Evolutionary conservation across 2,329 filamentous ascomycete genomes (phyloP).

Genomic region (Epichloe typhina): DNA sequence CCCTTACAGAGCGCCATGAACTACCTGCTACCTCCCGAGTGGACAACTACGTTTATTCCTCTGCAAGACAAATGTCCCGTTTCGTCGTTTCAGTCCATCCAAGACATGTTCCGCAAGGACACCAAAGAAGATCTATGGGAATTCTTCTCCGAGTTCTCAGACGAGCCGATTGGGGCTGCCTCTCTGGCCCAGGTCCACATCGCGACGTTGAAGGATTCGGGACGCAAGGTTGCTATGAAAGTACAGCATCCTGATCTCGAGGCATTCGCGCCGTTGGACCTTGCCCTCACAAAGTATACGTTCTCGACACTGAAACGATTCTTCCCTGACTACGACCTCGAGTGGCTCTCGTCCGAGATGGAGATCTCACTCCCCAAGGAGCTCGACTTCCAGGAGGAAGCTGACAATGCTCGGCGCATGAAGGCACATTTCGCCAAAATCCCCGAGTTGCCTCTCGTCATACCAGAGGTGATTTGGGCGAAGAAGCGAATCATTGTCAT

Average conservation of each 20-base stretch:
- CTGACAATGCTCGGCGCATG: slow-evolving; percentile 66
- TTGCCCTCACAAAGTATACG: slow-evolving; percentile 75
- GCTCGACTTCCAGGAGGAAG: slow-evolving; percentile 79
- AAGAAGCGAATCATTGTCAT: slow-evolving; percentile 85
- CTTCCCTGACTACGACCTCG: slow-evolving; percentile 95
- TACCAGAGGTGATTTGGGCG: slow-evolving; percentile 83
- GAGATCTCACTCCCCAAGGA: slow-evolving; percentile 81
- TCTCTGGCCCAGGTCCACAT: slow-evolving; percentile 91
- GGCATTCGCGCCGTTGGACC: slow-evolving; percentile 80
- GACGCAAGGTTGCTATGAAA: slow-evolving; percentile 86
- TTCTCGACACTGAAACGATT: slow-evolving; percentile 83
- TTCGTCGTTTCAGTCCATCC: slow-evolving; percentile 75
- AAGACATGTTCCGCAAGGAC: slow-evolving; percentile 73
- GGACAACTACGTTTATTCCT: slow-evolving; percentile 91
- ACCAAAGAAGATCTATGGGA: slow-evolving; percentile 68
- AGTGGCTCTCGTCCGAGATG: slow-evolving; percentile 93
- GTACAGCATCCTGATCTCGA: slow-evolving; percentile 85
- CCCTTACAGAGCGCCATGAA: slow-evolving; percentile 68
- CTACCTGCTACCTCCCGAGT: slow-evolving; percentile 80
- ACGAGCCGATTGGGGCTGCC: slow-evolving; percentile 75
- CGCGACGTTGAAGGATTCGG: slow-evolving; percentile 67
- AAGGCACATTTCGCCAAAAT: slow-evolving; percentile 68
- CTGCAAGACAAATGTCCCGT: slow-evolving; percentile 93
- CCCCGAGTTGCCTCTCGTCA: slow-evolving; percentile 65
- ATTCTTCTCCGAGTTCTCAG: slow-evolving; percentile 75